A percentile compares a stretch with the other conserved stretches of the same genome.
These are phyloP conservation scores for Aspergillus arachidicola DNA, from an alignment of 2,329 filamentous ascomycete species.

Conservation along the genomic window DNA sequence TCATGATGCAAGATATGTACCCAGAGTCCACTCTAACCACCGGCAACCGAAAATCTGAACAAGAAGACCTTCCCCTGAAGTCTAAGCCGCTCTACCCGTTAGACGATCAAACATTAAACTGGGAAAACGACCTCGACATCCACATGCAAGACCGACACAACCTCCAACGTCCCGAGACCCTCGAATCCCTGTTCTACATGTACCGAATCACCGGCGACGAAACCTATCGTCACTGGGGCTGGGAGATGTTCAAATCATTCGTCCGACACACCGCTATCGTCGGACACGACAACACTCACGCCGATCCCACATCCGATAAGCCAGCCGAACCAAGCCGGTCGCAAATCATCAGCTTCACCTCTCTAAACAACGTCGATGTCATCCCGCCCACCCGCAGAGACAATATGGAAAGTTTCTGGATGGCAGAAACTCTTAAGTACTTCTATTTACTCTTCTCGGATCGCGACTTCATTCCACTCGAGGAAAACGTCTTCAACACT, in stretches of 20 bases:
- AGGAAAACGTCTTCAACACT: conserved; percentile 90
- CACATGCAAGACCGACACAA: conserved; percentile 87
- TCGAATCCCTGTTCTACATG: conserved; percentile 98
- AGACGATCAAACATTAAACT: conserved; percentile 46
- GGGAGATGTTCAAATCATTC: conserved; percentile 97
- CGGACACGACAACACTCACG: conserved; percentile 55
- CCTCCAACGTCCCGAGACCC: conserved; percentile 89
- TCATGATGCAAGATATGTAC: conserved; percentile 46
- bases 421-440: conserved; percentile 97
- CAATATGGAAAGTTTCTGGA: conserved; percentile 99
- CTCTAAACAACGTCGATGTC: conserved; percentile 71
- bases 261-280: conserved; percentile 79
- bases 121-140: conserved; percentile 78
- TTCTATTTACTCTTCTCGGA: conserved; percentile 93
- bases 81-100: conserved; percentile 38
- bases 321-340: conserved; percentile 8
- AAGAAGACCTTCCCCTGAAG: conserved; percentile 36
- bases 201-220: conserved; percentile 93
- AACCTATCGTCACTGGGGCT: conserved; percentile 92
- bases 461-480: conserved; percentile 77
- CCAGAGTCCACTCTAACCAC: conserved; percentile 32
- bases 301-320: conserved; percentile 19
- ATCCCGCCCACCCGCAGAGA: conserved; percentile 72
- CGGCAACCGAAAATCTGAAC: conserved; percentile 35
- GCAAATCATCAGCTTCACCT: conserved; percentile 69